These are phyloP conservation scores for Tetrastigma voinierianum DNA, from an alignment of 164 flowering plant species.

Conservation along the genomic window DNA sequence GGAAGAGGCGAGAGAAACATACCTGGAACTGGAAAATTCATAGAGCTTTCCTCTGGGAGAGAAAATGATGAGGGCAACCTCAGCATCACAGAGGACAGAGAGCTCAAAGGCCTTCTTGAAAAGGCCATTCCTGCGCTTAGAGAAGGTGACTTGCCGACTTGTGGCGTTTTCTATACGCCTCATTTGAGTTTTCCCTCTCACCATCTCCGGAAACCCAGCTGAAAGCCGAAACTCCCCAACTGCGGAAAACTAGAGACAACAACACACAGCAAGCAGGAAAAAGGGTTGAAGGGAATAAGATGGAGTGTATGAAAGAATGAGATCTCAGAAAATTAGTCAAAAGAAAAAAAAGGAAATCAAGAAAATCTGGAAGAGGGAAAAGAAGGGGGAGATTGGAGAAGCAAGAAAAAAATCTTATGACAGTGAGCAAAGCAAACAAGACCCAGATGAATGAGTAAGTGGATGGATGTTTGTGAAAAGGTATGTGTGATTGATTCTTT, in stretches of 20 bases:
- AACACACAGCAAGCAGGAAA: too few relatives aligned
- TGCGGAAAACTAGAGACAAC: background rate
- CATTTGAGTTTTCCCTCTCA: conserved; percentile 76
- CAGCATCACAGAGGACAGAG: conserved; percentile 67
- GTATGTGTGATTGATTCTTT: too few relatives aligned
- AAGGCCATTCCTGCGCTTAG: conserved; percentile 63
- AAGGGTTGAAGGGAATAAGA: background rate
- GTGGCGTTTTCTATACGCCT: conserved; percentile 66
- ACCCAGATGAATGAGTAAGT: too few relatives aligned
- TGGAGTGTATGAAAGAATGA: background rate
- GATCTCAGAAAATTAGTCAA: background rate
- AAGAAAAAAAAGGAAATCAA: conserved; percentile 2
- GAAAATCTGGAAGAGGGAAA: background rate
- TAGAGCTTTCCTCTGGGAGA: conserved; percentile 68
- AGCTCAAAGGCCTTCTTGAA: conserved; percentile 77
- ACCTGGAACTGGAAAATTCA: conserved; percentile 68
- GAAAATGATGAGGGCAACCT: conserved; percentile 62
- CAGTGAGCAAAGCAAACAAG: too few relatives aligned
- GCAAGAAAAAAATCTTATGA: too few relatives aligned
- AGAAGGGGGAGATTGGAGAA: background rate
- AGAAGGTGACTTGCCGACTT: conserved; percentile 78
- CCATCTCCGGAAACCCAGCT: conserved; percentile 36
- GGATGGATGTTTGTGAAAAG: too few relatives aligned
- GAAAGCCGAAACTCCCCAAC: background rate
- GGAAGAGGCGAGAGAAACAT: background rate